Base-by-base conservation (phyloP, 805 yeast genomes). In the Candida ponderosae region DNA sequence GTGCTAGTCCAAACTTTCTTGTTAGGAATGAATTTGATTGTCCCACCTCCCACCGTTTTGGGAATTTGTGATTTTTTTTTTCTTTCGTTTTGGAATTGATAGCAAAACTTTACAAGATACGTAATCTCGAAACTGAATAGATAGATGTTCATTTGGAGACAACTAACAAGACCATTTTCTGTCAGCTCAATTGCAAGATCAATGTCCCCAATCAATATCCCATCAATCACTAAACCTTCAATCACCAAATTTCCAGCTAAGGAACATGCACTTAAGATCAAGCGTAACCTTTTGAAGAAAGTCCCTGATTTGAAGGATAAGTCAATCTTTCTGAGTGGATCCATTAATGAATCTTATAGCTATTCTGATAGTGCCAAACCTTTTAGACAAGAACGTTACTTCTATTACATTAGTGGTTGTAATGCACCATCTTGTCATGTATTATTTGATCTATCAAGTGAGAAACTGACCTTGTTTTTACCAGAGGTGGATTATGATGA, bases 381-480 rank as follows among this genome's bases (percentile, higher is more conserved):
- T 6, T 71, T 89, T 47, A 77, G 96, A 63, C 98, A 93, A 60
- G 83, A 86, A 59, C 70, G 97, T 39, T 89, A 90, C 62, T 93
- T 93, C 59, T 87, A 71, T 58, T 93, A 90, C 54, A 62, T 93
- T 29, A 65, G 87, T 5, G 98, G 98, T 15, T 80, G 82, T 37
- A 78, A 83, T 44, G 69, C 86, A 34, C 87, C 93, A 0, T 94
- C 93, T 2, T 69, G 82, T 26, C 81, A 76, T 47, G 71, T 86
- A 1, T 61, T 82, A 18, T 90, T 73, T 53, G 65, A 75, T 34
- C 51, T 78, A 29, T 52, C 46, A 4, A 47, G 58, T 6, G 85
- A 80, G 32, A 68, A 74, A 37, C 66, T 87, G 42, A 76, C 79
- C 0, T 63, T 90, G 19, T 90, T 82, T 52, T 65, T 93, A 36